A percentile compares a stretch with the other conserved stretches of the same genome.
These are phyloP conservation scores for Chaetomium sp. DNA, from an alignment of 2,329 filamentous ascomycete species.

Conservation along the genomic window DNA sequence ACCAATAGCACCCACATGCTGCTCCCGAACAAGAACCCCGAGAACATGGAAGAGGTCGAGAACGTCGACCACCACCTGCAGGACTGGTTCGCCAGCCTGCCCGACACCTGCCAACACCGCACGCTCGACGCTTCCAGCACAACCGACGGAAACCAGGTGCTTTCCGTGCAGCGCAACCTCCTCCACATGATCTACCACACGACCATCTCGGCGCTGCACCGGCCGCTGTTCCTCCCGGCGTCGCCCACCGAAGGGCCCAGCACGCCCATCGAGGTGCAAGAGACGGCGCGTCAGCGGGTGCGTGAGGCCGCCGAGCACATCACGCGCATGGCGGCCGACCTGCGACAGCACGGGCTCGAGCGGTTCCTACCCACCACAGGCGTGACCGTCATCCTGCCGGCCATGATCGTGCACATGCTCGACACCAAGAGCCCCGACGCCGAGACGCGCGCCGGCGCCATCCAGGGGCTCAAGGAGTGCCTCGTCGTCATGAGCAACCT, in stretches of 20 bases:
- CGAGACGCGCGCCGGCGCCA: slow-evolving; percentile 68
- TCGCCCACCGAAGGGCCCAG: slow-evolving; percentile 57
- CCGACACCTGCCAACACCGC: slow-evolving; percentile 69
- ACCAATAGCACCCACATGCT: slow-evolving; percentile 84
- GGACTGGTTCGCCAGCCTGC: slow-evolving; percentile 74
- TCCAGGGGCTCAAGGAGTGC: slow-evolving; percentile 87
- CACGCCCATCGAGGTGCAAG: slow-evolving; percentile 70
- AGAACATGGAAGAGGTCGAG: slow-evolving; percentile 79
- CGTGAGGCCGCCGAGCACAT: slow-evolving; percentile 83
- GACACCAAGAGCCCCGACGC: slow-evolving; percentile 83
- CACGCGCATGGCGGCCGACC: slow-evolving; percentile 75
- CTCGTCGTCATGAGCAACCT: slow-evolving; percentile 89
- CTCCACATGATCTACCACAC: slow-evolving; percentile 94
- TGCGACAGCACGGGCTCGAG: slow-evolving; percentile 72
- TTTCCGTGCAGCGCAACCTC: slow-evolving; percentile 76
- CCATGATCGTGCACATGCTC: slow-evolving; percentile 88
- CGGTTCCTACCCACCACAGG: slow-evolving; percentile 83
- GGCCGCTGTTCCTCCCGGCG: slow-evolving; percentile 84
- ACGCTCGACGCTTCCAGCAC: slow-evolving; percentile 57
- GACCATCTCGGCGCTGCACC: slow-evolving; percentile 85
- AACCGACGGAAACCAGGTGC: slow-evolving; percentile 60
- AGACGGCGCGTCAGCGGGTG: slow-evolving; percentile 79
- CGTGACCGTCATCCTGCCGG: slow-evolving; percentile 84
- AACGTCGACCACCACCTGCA: slow-evolving; percentile 77
- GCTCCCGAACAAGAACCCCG: slow-evolving; percentile 81